Base-by-base conservation (phyloP, 2,329 filamentous ascomycete species). In the Anthostomella pinea region DNA sequence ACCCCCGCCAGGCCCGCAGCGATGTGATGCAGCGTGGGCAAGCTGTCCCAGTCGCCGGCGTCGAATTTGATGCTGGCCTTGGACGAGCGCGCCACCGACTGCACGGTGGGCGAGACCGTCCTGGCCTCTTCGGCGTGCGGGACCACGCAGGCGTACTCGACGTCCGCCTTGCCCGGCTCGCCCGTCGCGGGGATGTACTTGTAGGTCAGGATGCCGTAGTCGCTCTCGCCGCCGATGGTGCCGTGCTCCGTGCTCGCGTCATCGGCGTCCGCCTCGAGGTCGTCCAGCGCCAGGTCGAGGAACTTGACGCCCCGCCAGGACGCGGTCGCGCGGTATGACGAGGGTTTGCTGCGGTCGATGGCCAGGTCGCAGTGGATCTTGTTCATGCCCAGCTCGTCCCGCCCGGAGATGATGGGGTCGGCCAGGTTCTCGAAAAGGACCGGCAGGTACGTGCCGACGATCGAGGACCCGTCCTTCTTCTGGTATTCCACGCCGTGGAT, bases 21-120 rank as follows among this genome's bases (percentile, higher is more conserved):
- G 7, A 83, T 59, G 51, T 82, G 74, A 49, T 83, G 77, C 34
- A 83, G 58, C 3, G 78, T 83, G 0, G 79, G 80, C 39, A 83
- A 52, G 4, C 58, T 61, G 30, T 75, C 62, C 76, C 70, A 76
- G 47, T 76, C 69, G 11, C 70, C 46, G 0, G 59, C 60, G 24
- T 75, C 64, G 35, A 80, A 69, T 33, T 61, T 57, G 33, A 82
- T 56, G 3, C 50, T 63, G 1, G 71, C 70, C 9, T 64, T 64
- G 2, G 51, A 55, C 0, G 70, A 59, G 32, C 60, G 58, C 22
- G 57, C 56, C 16, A 65, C 64, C 43, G 53, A 59, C 45, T 43
- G 46, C 8, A 61, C 53, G 6, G 45, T 48, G 14, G 49, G 42
- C 7, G 49, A 43, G 19, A 52, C 53, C 2, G 62, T 48, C 45